phyloP scores from a whole-genome alignment of 2,329 filamentous ascomycete species.

The Diaporthe vaccinii region DNA sequence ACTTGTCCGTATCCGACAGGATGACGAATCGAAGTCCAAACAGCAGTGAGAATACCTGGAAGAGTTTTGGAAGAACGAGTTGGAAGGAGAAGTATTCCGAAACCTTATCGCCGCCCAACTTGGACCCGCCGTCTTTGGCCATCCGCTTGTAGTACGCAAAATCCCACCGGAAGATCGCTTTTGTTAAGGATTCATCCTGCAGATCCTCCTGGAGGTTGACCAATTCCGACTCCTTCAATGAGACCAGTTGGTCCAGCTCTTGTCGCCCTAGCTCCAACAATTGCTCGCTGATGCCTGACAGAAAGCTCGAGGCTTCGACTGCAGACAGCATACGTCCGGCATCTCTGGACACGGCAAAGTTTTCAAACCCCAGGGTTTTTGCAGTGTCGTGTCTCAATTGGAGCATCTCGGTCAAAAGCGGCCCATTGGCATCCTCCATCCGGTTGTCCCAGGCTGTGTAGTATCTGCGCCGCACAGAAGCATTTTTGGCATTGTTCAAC shows the following conservation, averaged over 20 bases:
- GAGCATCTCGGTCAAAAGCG: neutral
- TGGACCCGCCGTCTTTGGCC: neutral
- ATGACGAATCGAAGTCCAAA: neutral
- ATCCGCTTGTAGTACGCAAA: neutral
- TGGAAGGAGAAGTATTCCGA: conserved; percentile 1
- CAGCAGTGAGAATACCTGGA: neutral
- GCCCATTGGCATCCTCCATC: neutral
- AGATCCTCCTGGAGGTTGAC: neutral
- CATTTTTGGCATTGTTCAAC: neutral
- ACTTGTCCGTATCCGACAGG: neutral
- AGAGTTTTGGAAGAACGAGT: neutral
- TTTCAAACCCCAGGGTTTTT: neutral
- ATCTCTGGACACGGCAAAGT: conserved; percentile 5
- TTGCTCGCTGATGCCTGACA: neutral
- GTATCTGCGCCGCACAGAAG: neutral
- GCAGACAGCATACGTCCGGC: neutral
- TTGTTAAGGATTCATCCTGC: neutral
- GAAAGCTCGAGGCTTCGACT: neutral
- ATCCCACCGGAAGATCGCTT: neutral
- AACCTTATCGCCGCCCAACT: neutral
- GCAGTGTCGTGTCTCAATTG: neutral
- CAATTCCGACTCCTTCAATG: neutral
- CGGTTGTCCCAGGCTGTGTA: neutral
- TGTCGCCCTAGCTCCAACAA: neutral
- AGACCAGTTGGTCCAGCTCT: neutral